Conservation (phyloP, 371 early-diverging fungal species). For the Mucor lusitanicus region DNA sequence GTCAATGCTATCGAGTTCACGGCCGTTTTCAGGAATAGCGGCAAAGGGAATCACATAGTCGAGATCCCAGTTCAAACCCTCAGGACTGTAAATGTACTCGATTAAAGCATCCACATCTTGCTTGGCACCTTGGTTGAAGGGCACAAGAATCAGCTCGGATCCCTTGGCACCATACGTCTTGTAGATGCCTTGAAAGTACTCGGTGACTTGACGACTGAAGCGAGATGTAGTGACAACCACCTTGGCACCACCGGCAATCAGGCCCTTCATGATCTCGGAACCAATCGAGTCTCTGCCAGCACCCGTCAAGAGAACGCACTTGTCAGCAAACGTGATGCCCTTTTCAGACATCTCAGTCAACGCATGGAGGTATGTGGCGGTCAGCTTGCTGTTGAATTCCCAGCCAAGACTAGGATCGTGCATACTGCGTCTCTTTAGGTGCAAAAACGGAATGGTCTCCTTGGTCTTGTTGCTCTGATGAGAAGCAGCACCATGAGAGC, state of each 20-base stretch:
- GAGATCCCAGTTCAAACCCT: slow-evolving; percentile 90
- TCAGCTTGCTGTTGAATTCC: slow-evolving; percentile 75
- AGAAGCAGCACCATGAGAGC: slow-evolving; percentile 42
- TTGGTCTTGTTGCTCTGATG: slow-evolving; percentile 49
- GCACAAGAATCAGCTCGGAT: slow-evolving; percentile 85
- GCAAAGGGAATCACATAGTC: slow-evolving; percentile 96
- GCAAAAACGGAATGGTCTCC: slow-evolving; percentile 80
- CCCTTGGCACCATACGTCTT: slow-evolving; percentile 88
- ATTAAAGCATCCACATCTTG: slow-evolving; percentile 83
- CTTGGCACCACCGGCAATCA: slow-evolving; percentile 89
- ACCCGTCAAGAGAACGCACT: slow-evolving; percentile 88
- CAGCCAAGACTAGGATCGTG: slow-evolving; percentile 62
- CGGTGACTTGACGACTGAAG: slow-evolving; percentile 80
- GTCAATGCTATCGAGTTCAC: slow-evolving; percentile 86
- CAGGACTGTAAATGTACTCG: slow-evolving; percentile 85
- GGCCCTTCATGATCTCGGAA: slow-evolving; percentile 84
- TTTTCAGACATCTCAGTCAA: slow-evolving; percentile 70
- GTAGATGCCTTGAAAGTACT: slow-evolving; percentile 90
- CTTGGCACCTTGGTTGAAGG: slow-evolving; percentile 95
- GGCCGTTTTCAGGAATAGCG: slow-evolving; percentile 89
- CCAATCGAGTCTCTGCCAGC: slow-evolving; percentile 94
- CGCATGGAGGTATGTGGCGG: slow-evolving; percentile 74
- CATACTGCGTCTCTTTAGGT: slow-evolving; percentile 67
- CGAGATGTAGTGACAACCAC: slow-evolving; percentile 94
- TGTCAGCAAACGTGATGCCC: slow-evolving; percentile 83